Evolutionary conservation across 257 asterid species (phyloP).

Genomic region (Solanum clarkiae): DNA sequence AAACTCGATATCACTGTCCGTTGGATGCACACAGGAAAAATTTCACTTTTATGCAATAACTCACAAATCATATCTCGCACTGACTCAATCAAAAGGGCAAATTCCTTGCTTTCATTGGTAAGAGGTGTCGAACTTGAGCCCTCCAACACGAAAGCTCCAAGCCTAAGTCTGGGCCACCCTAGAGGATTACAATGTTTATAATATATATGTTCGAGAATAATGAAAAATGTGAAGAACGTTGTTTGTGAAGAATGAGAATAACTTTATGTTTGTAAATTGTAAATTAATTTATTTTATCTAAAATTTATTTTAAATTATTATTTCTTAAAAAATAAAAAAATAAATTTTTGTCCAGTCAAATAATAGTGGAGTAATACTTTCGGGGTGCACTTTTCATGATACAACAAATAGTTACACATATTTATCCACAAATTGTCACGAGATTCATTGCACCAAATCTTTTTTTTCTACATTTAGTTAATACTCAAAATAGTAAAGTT

Average conservation of each 20-base stretch:
- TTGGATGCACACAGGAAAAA: too few relatives aligned
- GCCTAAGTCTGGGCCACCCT: too few relatives aligned
- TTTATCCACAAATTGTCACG: neutral
- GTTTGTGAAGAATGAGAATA: neutral
- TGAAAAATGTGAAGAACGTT: too few relatives aligned
- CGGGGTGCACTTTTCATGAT: neutral
- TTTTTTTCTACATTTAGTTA: neutral
- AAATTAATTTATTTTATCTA: neutral
- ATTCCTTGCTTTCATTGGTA: too few relatives aligned
- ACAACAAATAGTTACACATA: neutral
- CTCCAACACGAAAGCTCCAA: too few relatives aligned
- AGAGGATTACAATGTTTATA: too few relatives aligned
- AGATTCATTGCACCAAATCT: neutral
- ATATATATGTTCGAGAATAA: neutral
- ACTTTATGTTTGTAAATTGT: neutral
- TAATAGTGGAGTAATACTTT: neutral
- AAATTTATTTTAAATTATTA: neutral
- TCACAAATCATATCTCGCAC: too few relatives aligned
- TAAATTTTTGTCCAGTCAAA: neutral
- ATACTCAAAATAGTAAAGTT: neutral
- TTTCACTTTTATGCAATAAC: too few relatives aligned
- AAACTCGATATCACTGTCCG: too few relatives aligned
- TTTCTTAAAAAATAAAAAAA: neutral
- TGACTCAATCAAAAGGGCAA: too few relatives aligned
- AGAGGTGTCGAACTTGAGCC: too few relatives aligned